Percentiles rank a stretch among this genome's conserved stretches.
These are phyloP conservation scores for Picea engelmannii DNA, from an alignment of 83 land plant species.

Conservation along the genomic window DNA sequence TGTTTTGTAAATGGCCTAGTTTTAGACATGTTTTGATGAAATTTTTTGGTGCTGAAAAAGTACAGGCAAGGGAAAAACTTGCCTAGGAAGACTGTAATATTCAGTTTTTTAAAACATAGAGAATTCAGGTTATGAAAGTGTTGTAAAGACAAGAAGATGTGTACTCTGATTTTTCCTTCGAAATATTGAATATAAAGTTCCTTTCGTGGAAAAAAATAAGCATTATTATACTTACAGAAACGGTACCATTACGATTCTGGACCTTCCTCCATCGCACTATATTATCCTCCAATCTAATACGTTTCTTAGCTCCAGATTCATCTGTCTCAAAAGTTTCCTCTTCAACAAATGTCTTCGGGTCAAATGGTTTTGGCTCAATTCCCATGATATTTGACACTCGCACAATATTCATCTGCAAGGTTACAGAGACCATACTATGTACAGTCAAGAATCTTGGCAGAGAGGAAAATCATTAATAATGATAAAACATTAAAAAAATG, in stretches of 20 bases:
- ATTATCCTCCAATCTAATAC: slow-evolving; percentile 91
- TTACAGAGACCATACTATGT: neutral
- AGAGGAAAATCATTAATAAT: neutral
- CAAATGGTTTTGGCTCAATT: slow-evolving; percentile 93
- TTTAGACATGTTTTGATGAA: no score
- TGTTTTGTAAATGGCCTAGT: no score
- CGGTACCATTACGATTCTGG: slow-evolving; percentile 68
- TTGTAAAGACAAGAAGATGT: neutral
- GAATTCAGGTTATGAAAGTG: no score
- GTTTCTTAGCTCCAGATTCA: slow-evolving; percentile 87
- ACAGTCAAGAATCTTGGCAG: neutral
- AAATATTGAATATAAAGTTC: neutral
- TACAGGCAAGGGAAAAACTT: no score
- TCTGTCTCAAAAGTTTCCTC: slow-evolving; percentile 90
- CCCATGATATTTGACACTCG: slow-evolving; percentile 97
- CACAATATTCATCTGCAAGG: slow-evolving; percentile 88
- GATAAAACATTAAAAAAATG: neutral
- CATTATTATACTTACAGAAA: slow-evolving; percentile 54
- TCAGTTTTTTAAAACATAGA: no score
- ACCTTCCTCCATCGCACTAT: slow-evolving; percentile 92
- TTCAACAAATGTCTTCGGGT: slow-evolving; percentile 94
- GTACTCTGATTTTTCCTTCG: neutral
- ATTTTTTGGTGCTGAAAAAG: no score
- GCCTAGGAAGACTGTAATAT: no score
- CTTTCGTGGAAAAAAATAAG: neutral